Evolutionary conservation across 1,284 basidiomycete genomes (phyloP).

Genomic region (Melampsora abietis-canadensis): DNA sequence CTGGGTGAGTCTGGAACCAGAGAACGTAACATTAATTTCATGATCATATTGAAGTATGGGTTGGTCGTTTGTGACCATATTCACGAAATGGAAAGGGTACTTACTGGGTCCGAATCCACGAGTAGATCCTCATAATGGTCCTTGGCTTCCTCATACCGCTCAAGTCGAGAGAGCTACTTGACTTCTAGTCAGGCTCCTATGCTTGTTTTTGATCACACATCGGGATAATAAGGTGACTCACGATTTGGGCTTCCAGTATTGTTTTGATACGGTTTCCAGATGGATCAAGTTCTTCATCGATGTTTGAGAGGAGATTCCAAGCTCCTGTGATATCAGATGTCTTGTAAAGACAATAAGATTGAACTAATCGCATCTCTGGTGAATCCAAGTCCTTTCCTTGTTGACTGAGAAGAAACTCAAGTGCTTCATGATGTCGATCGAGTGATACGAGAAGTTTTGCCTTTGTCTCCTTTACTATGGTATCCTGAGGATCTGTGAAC

Average conservation of each 20-base stretch:
- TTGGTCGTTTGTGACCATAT: not conserved
- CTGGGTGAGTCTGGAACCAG: slow-evolving; percentile 20
- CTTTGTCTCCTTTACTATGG: slow-evolving; percentile 18
- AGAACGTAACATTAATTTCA: not conserved
- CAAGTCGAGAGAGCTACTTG: slow-evolving; percentile 26
- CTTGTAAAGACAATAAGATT: slow-evolving; percentile 36
- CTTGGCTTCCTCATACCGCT: slow-evolving; percentile 34
- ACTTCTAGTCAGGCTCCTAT: not conserved
- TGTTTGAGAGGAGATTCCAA: not conserved
- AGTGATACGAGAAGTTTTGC: slow-evolving; percentile 28
- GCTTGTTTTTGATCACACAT: not conserved
- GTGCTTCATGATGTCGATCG: slow-evolving; percentile 29
- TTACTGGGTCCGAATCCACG: slow-evolving; percentile 24
- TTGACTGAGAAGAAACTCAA: slow-evolving; percentile 1
- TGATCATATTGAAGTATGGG: not conserved
- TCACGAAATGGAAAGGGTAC: not conserved
- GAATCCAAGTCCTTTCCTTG: not conserved
- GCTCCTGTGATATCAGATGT: slow-evolving; percentile 14
- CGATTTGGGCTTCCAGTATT: slow-evolving; percentile 25
- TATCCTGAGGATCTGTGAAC: not conserved
- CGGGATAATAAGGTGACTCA: not conserved
- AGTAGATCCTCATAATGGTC: slow-evolving; percentile 29
- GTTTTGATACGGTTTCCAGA: slow-evolving; percentile 7
- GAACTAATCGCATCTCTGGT: slow-evolving; percentile 10
- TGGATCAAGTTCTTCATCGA: not conserved